Conservation (phyloP, 2,329 filamentous ascomycete species). For the Fusarium floridanum region DNA sequence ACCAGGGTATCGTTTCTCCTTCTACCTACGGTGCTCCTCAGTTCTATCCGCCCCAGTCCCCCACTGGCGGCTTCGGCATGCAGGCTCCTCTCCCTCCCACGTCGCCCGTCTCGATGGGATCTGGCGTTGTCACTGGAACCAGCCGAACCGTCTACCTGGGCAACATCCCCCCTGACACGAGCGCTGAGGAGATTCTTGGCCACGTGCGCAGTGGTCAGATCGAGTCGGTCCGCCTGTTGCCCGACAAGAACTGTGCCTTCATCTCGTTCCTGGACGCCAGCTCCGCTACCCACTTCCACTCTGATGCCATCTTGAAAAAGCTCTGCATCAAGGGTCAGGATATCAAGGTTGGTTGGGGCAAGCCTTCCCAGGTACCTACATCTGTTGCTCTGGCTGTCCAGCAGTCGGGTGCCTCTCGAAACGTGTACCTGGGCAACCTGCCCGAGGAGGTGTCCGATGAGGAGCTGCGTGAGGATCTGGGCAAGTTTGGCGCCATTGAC, state of each 20-base stretch:
- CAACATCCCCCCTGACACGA: constrained; percentile 98
- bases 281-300: constrained; percentile 98
- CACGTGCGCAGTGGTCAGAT: constrained; percentile 98
- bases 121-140: constrained; percentile 87
- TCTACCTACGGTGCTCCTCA: constrained; percentile 85
- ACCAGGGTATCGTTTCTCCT: constrained; percentile 87
- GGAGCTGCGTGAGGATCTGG: constrained; percentile 92
- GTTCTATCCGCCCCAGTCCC: constrained; percentile 90
- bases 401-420: constrained; percentile 95
- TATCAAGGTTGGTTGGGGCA: constrained; percentile 99
- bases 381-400: constrained; percentile 98
- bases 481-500: constrained; percentile 96
- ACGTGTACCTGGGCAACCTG: constrained; percentile 95
- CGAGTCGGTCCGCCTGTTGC: constrained; percentile 95
- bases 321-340: constrained; percentile 98
- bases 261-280: constrained; percentile 98
- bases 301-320: constrained; percentile 99
- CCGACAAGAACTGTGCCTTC: constrained; percentile 99
- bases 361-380: constrained; percentile 96
- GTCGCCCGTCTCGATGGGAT: constrained; percentile 80
- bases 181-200: constrained; percentile 94
- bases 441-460: constrained; percentile 92
- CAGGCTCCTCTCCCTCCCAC: constrained; percentile 72
- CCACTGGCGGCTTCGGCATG: constrained; percentile 78
- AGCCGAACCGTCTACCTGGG: constrained; percentile 97